Evolutionary conservation across 179 eudicot species (phyloP), one percentile per base, ranked within the genome.

Genomic region (Silene noctiflora): DNA sequence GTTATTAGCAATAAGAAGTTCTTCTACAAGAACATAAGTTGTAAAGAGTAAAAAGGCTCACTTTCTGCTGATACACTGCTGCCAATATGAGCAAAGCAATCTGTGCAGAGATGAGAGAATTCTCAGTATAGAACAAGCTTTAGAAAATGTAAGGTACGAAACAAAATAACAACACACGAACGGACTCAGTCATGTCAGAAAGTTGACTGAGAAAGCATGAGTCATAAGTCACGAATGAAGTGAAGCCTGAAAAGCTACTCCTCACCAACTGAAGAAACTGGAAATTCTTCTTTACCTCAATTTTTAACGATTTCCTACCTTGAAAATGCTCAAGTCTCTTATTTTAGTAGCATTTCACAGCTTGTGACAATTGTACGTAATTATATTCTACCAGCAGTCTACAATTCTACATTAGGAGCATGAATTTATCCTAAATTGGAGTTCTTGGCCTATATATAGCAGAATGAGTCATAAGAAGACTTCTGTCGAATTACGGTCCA

Each of bases 1-100:
- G 9, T 24, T 64, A 19, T 29, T 27, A 33, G 73, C 59, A 75
- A 25, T 22, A 66, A 10, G 31, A 56, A 70, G 46, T 56, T 55
- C 61, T 21, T 7, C 21, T 0, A 31, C 8, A 2, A 17, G 14
- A 24, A 0, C 20, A 62, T 1, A 16, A 16, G 39, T 31, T 21
- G 33, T 24, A 12, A 14, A 19, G 9, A 69, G 35, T 48, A 35
- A 72, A 65, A 27, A 60, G 33, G 19, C 72, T 84, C 48, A 93
- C 98, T 92, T 87, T 79, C 81, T 65, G 55, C 80, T 6, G 87
- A 72, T 19, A 67, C 89, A 79, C 83, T 85, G 76, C 76, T 76
- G 67, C 87, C 88, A 39, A 90, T 46, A 83, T 95, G 93, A 25
- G 99, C 87, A 83, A 86, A 95, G 85, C 99, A 95, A 67, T 76